phyloP scores from a whole-genome alignment of 305 asterid species.

The Nicotiana rustica region DNA sequence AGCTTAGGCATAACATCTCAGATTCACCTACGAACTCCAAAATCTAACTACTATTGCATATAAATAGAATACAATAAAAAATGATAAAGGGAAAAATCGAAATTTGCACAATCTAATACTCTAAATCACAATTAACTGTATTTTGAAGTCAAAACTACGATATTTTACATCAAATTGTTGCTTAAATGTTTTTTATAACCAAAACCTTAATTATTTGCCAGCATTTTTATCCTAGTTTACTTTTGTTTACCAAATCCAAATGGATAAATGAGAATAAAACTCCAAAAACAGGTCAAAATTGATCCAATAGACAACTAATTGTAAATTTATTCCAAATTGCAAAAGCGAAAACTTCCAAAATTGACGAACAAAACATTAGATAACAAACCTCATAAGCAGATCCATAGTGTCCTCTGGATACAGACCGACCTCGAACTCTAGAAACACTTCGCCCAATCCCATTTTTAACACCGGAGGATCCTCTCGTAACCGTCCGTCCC shows the following conservation, averaged over 20 bases:
- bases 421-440: constrained; percentile 66
- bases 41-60: not conserved
- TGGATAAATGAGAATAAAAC: not conserved
- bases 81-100: not conserved
- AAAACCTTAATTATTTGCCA: not conserved
- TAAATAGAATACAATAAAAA: not conserved
- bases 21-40: constrained; percentile 18
- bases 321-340: not conserved
- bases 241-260: not conserved
- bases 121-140: not conserved
- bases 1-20: not conserved
- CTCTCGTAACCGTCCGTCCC: constrained; percentile 70
- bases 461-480: constrained; percentile 45
- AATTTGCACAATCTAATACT: not conserved
- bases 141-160: not conserved
- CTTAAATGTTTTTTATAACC: not conserved
- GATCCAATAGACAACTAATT: not conserved
- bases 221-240: not conserved
- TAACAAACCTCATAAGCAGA: constrained; percentile 62
- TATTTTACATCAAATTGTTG: not conserved
- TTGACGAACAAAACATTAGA: not conserved
- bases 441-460: constrained; percentile 91
- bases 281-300: not conserved
- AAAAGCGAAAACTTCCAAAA: not conserved
- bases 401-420: constrained; percentile 52